A percentile compares a stretch with the other conserved stretches of the same genome.
Evolutionary conservation across 306 rosid species (phyloP).

Genomic region (Ziziphus jujuba): DNA sequence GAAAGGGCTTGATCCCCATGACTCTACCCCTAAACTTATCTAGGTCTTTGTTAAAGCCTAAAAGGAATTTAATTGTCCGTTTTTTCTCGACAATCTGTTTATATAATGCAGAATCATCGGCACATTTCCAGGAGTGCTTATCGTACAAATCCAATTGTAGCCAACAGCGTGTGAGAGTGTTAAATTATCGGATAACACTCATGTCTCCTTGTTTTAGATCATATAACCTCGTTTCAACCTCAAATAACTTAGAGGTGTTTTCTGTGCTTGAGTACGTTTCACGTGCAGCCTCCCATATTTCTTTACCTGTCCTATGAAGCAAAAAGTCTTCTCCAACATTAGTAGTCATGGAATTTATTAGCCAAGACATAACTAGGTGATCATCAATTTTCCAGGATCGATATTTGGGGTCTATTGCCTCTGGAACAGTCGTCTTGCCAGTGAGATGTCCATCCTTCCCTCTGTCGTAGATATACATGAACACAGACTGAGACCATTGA

Average conservation of each 20-base stretch:
- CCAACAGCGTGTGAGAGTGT: conserved; percentile 5
- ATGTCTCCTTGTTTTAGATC: conserved; percentile 1
- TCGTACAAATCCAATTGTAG: conserved; percentile 5
- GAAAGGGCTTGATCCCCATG: not conserved
- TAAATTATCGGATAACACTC: not conserved
- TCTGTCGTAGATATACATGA: too few relatives aligned
- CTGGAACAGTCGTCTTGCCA: too few relatives aligned
- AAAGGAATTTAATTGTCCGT: not conserved
- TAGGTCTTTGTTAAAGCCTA: not conserved
- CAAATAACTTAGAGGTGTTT: not conserved
- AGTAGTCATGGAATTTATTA: not conserved
- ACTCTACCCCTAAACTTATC: not conserved
- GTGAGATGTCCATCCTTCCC: too few relatives aligned
- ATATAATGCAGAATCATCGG: not conserved
- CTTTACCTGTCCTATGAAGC: not conserved
- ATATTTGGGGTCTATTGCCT: not conserved
- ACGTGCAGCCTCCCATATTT: not conserved
- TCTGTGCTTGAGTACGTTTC: not conserved
- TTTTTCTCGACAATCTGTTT: conserved; percentile 8
- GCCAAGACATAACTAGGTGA: not conserved
- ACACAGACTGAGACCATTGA: too few relatives aligned
- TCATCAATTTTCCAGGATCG: not conserved
- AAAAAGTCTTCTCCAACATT: conserved; percentile 2
- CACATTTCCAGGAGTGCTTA: not conserved
- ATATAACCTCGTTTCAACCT: not conserved